Percentiles rank a stretch among this genome's conserved stretches.
phyloP scores from a whole-genome alignment of 1,284 basidiomycete species.

The Kalmanozyma brasiliensis region DNA sequence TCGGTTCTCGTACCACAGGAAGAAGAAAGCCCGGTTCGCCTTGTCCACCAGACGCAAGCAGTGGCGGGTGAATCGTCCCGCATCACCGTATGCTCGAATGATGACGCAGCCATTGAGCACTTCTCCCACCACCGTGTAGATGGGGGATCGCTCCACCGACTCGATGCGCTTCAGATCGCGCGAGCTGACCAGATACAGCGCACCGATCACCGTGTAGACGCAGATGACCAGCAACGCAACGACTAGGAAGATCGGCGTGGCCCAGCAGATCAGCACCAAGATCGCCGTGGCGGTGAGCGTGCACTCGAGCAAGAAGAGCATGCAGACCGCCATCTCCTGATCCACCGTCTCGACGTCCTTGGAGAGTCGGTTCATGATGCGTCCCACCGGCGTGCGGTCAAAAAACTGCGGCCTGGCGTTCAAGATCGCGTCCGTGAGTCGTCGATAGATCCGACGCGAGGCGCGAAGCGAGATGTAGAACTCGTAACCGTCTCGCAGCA shows the following conservation, averaged over 20 bases:
- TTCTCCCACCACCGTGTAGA: conserved; percentile 71
- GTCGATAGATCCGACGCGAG: conserved; percentile 57
- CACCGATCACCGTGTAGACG: conserved; percentile 61
- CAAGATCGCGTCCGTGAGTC: conserved; percentile 82
- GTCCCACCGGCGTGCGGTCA: conserved; percentile 64
- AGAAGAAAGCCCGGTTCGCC: conserved; percentile 68
- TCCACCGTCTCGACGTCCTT: conserved; percentile 67
- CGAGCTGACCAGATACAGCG: conserved; percentile 64
- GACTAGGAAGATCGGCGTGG: conserved; percentile 58
- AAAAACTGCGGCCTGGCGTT: conserved; percentile 75
- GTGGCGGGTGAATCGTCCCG: conserved; percentile 76
- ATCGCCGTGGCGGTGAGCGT: conserved; percentile 55
- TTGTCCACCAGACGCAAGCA: conserved; percentile 69
- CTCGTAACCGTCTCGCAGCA: conserved; percentile 56
- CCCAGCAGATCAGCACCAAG: conserved; percentile 62
- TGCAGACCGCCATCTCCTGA: conserved; percentile 62
- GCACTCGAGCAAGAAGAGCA: conserved; percentile 55
- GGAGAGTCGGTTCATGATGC: conserved; percentile 66
- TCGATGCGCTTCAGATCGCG: conserved; percentile 67
- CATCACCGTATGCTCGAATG: conserved; percentile 88
- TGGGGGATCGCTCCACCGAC: conserved; percentile 65
- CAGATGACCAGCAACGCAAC: conserved; percentile 54
- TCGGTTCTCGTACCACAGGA: conserved; percentile 73
- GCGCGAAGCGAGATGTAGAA: conserved; percentile 59
- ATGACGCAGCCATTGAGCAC: conserved; percentile 80